These are phyloP conservation scores for Zasmidium citrigriseum DNA, from an alignment of 2,329 filamentous ascomycete genomes.

Conservation along the genomic window DNA sequence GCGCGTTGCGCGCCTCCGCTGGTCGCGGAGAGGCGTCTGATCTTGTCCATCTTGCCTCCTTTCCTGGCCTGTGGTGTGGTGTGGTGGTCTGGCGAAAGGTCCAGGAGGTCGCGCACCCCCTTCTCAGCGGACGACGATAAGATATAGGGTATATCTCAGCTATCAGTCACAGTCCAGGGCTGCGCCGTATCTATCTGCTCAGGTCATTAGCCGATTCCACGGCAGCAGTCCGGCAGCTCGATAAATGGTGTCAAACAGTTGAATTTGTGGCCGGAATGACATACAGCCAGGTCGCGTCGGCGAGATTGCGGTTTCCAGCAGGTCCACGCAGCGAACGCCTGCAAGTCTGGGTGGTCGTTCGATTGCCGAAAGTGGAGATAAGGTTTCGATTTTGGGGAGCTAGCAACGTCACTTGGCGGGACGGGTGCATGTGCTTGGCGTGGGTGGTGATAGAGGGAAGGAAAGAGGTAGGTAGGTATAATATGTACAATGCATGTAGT, in stretches of 20 bases:
- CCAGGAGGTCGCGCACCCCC: neutral
- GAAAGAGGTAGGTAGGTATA: neutral
- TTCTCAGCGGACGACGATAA: too few relatives aligned
- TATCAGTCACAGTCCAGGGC: slow-evolving; percentile 2
- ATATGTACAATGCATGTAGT: slow-evolving; percentile 7
- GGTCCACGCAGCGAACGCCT: neutral
- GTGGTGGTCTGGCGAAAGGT: neutral
- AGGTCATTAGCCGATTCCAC: neutral
- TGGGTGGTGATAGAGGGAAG: neutral
- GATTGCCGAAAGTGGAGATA: slow-evolving; percentile 8
- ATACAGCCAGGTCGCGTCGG: slow-evolving; percentile 2
- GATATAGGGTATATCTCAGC: neutral
- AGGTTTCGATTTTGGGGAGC: neutral
- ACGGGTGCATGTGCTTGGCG: neutral
- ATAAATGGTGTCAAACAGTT: neutral
- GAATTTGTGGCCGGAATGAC: slow-evolving; percentile 1
- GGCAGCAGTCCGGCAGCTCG: slow-evolving; percentile 3
- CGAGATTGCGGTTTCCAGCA: slow-evolving; percentile 1
- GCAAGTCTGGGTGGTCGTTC: slow-evolving; percentile 1
- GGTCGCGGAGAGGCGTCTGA: slow-evolving; percentile 16
- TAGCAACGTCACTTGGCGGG: neutral
- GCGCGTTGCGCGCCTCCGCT: slow-evolving; percentile 2
- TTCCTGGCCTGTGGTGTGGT: neutral
- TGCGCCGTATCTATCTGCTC: neutral
- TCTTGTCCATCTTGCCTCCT: slow-evolving; percentile 11